Evolutionary conservation across 805 yeast genomes (phyloP), one percentile per base, ranked within the genome.

Genomic region (Lipomyces yamanashiensis): DNA sequence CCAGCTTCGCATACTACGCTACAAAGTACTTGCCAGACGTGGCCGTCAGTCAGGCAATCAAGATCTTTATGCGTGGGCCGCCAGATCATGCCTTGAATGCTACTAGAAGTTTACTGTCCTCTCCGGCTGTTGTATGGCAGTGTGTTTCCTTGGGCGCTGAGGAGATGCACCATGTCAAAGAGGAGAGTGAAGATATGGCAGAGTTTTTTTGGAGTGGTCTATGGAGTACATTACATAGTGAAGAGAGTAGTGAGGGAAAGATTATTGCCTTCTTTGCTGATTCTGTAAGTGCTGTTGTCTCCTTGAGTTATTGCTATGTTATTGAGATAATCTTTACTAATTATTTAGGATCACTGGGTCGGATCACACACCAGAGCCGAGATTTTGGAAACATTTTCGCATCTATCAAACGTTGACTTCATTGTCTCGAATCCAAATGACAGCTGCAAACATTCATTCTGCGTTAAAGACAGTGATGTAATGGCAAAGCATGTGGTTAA

Each of bases 331-430:
- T 19, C 17, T 23, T 52, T 53, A 52, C 41, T 41, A 13, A 61
- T 86, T 85, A 67, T 87, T n/a, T 71, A 76, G 36, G 93, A 88
- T 71, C 85, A 85, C 71, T 88, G 92, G 92, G 86, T 88, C 1
- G 78, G 79, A 60, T 78, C 81, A 54, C 74, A 71, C 34, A 82
- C 90, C 0, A 79, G 88, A 51, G 78, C 78, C 1, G 73, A 74
- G 37, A 59, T 86, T 2, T 70, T 82, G 43, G 64, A 75, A 10
- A 74, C 78, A 45, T 80, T 81, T 67, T 73, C 76, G 28, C 72
- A 73, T 43, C 68, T 70, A 19, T 57, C 58, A 1, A 74, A 76
- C 43, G 72, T 76, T 0, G 64, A 68, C 7, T 73, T 81, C 33
- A 70, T 70, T 15, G 74, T 79, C 57, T 76, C 76, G 7, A 78